Base-by-base conservation (phyloP, 2,329 filamentous ascomycete species). In the Lachnum nothofagi region DNA sequence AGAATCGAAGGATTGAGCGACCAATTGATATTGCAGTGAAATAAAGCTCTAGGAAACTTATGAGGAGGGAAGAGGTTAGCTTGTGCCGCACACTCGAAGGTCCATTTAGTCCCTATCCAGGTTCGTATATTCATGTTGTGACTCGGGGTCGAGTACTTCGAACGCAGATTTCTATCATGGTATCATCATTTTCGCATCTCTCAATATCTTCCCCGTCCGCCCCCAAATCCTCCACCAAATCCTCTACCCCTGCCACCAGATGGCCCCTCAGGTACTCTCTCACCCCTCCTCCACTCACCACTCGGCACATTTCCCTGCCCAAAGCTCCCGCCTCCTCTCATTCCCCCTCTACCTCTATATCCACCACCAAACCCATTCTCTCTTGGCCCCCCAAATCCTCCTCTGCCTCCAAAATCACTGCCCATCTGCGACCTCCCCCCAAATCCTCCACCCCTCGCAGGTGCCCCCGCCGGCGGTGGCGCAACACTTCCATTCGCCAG, bases 401-500 rank as follows among this genome's bases (percentile, higher is more conserved):
- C 67, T 14, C 67, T 69, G 54, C 65, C 33, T 57, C 65, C 48
- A 64, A 66, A 70, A 23, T 69, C 63, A 40, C 50, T 42, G 23
- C 52, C 25, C 25, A 27, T 58, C 37, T 54, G 57, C 40, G 60
- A 56, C 16, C 61, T 56, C 33, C 54, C 57, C n/a, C 63, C 63
- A 61, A 63, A 64, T 12, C 41, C n/a, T n/a, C 69, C 59, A 37
- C 55, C 70, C n/a, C 73, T 68, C 1, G 71, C 70, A 44, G 68
- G n/a, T n/a, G n/a, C 67, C 27, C 71, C 68, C 23, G 71, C 71
- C 10, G 76, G 72, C n/a, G 77, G 72, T 8, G 86, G 80, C 37
- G 83, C 83, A 33, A 94, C 82, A 25, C 79, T 79, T 0, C 90
- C 90, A 64, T 91, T 85, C 25, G 79, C 72, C 22, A 86, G 70